These are phyloP conservation scores for Pichia exigua DNA, from an alignment of 805 yeast species.

Conservation along the genomic window DNA sequence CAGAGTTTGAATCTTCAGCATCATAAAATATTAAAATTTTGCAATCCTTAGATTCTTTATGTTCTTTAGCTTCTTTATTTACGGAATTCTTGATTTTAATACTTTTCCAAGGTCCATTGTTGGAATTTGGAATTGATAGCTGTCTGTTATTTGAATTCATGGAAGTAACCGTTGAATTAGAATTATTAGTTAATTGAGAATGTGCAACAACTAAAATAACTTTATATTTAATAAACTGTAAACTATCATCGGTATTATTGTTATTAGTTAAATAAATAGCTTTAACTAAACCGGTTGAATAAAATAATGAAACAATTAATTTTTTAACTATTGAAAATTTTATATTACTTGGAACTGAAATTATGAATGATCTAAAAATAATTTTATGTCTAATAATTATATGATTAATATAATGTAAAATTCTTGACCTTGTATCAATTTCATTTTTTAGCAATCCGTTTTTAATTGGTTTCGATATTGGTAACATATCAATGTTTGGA, in stretches of 20 bases:
- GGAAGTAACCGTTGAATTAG: neutral
- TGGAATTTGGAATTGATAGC: neutral
- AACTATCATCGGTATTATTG: neutral
- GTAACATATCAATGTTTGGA: neutral
- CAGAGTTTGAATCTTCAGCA: constrained; percentile 2
- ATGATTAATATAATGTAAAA: constrained; percentile 12
- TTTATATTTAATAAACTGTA: constrained; percentile 1
- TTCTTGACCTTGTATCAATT: constrained; percentile 4
- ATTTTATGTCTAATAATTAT: constrained; percentile 11
- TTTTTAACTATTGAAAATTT: neutral
- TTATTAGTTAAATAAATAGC: neutral
- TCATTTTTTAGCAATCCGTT: neutral
- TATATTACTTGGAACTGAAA: constrained; percentile 6
- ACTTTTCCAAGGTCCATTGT: constrained; percentile 10
- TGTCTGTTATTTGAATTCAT: neutral
- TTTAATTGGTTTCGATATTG: neutral
- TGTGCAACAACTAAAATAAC: constrained; percentile 2
- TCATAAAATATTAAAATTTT: constrained; percentile 28
- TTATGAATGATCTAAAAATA: constrained; percentile 5
- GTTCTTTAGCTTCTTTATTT: constrained; percentile 8
- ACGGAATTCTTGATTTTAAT: neutral
- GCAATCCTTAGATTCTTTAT: constrained; percentile 22
- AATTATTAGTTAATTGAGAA: constrained; percentile 1
- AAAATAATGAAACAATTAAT: constrained; percentile 5
- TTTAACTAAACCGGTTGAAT: constrained; percentile 8